A percentile compares a stretch with the other conserved stretches of the same genome.
Conservation (phyloP, 2,329 filamentous ascomycete genomes). For the Didymella glomerata region DNA sequence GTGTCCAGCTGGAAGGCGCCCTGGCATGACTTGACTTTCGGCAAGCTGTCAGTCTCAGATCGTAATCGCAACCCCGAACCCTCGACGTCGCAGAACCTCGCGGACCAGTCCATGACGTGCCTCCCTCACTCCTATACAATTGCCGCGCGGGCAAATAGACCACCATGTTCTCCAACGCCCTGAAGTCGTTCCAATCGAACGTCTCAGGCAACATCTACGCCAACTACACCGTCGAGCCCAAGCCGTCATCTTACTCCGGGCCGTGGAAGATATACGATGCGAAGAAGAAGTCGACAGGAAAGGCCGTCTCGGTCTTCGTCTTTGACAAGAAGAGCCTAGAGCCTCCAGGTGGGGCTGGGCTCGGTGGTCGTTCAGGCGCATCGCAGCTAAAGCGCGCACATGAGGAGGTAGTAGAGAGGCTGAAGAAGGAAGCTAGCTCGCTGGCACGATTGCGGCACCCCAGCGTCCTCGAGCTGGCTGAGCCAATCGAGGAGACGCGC, state of each 20-base stretch:
- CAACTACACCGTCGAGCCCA: conserved; percentile 84
- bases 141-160: conserved; percentile 38
- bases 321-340: conserved; percentile 92
- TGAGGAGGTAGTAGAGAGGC: conserved; percentile 87
- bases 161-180: conserved; percentile 84
- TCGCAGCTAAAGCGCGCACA: conserved; percentile 79
- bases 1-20: conserved; percentile 14
- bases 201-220: conserved; percentile 91
- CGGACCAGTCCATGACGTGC: conserved; percentile 43
- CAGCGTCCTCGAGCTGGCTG: conserved; percentile 88
- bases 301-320: conserved; percentile 88
- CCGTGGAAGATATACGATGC: conserved; percentile 98
- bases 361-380: conserved; percentile 67
- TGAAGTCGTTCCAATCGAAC: conserved; percentile 94
- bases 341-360: conserved; percentile 64
- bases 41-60: conserved; percentile 33
- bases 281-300: conserved; percentile 94
- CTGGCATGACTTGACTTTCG: conserved; percentile 31
- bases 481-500: conserved; percentile 93
- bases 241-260: conserved; percentile 80
- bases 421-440: conserved; percentile 91
- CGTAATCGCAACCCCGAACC: conserved; percentile 26
- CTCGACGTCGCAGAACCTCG: conserved; percentile 25
- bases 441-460: conserved; percentile 90
- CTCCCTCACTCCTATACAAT: conserved; percentile 26